These are phyloP conservation scores for Termitomyces sp. DNA, from an alignment of 768 basidiomycete genomes.

Conservation along the genomic window DNA sequence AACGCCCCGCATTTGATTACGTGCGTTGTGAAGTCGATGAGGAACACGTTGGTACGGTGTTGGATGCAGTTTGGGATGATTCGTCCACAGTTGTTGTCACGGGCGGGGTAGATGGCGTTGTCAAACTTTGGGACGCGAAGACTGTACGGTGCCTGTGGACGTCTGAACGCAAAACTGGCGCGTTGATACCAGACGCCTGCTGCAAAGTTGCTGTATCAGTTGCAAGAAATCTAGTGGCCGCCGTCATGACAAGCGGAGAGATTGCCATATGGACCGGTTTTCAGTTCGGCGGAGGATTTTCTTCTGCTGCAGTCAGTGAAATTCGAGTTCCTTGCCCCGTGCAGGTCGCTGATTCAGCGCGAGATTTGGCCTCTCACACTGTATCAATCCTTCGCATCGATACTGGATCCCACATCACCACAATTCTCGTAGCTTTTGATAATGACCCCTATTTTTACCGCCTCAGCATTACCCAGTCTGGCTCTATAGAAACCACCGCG, in stretches of 20 bases:
- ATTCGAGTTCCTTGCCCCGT: conserved; percentile 33
- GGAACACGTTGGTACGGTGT: conserved; percentile 56
- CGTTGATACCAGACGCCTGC: conserved; percentile 42
- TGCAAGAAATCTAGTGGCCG: conserved; percentile 38
- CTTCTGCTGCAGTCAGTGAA: conserved; percentile 18
- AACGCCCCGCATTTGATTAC: conserved; percentile 38
- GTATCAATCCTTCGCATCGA: conserved; percentile 23
- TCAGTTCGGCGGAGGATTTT: conserved; percentile 13
- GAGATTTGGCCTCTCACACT: conserved; percentile 12
- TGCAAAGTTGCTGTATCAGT: conserved; percentile 42
- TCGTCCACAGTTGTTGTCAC: conserved; percentile 35
- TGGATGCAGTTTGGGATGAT: conserved; percentile 49
- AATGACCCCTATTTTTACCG: conserved; percentile 50
- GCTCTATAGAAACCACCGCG: conserved; percentile 25
- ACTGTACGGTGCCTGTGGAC: conserved; percentile 58
- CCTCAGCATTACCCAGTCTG: conserved; percentile 26
- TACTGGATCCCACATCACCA: conserved; percentile 16
- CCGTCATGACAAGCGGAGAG: conserved; percentile 51
- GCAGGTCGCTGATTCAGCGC: background rate
- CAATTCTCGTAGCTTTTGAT: conserved; percentile 47
- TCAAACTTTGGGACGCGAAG: conserved; percentile 72
- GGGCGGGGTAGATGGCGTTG: conserved; percentile 54
- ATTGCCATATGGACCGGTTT: conserved; percentile 49
- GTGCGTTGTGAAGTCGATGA: conserved; percentile 48
- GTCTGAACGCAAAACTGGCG: conserved; percentile 32